Evolutionary conservation across 352 stramenopile genomes (phyloP).

Genomic region (Phytophthora lateralis): DNA sequence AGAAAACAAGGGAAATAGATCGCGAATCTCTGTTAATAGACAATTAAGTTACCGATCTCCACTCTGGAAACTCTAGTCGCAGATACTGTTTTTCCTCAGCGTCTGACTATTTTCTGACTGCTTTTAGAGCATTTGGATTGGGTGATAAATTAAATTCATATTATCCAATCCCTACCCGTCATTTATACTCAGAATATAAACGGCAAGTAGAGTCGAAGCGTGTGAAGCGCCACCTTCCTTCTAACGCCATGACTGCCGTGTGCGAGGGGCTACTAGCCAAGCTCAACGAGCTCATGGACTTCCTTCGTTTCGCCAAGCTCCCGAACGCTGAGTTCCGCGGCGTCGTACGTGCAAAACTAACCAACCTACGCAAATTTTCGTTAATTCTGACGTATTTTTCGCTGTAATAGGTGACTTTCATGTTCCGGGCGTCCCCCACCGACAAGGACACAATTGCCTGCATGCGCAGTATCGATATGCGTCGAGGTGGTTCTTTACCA

Average conservation of each 20-base stretch:
- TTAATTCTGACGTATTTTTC: constrained; percentile 3
- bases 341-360: constrained; percentile 39
- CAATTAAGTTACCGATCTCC: not conserved
- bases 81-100: not conserved
- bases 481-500: constrained; percentile 40
- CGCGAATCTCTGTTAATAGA: not conserved
- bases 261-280: constrained; percentile 80
- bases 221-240: not conserved
- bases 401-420: constrained; percentile 75
- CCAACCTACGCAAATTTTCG: not conserved
- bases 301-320: constrained; percentile 67
- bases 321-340: constrained; percentile 55
- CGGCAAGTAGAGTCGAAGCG: constrained; percentile 1
- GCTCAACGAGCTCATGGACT: constrained; percentile 87
- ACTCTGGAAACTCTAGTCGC: not conserved
- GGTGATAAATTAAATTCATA: not conserved
- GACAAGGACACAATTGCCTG: constrained; percentile 60
- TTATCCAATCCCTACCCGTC: constrained; percentile 7
- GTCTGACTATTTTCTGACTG: constrained; percentile 27
- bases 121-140: not conserved
- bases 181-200: constrained; percentile 16
- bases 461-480: constrained; percentile 82
- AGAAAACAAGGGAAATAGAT: not conserved
- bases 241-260: constrained; percentile 34
- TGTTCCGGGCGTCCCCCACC: constrained; percentile 60